Evolutionary conservation across 2,329 filamentous ascomycete species (phyloP).

Genomic region (Aspergillus pseudotamarii): DNA sequence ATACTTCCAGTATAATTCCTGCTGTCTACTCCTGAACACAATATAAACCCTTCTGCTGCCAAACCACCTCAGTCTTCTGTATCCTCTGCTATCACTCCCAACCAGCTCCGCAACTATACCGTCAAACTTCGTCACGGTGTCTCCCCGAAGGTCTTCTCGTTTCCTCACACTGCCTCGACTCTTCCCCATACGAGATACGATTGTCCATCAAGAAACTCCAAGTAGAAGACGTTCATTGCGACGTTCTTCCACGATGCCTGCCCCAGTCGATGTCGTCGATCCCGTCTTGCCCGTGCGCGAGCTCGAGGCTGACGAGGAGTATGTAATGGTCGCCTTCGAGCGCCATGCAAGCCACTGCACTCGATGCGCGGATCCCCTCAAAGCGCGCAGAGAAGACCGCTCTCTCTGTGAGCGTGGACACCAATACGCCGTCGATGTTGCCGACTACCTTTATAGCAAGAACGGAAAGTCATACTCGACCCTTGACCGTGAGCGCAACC

Average conservation of each 20-base stretch:
- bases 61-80: conserved; percentile 4
- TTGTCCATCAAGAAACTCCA: conserved; percentile 20
- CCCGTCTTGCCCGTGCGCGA: conserved; percentile 36
- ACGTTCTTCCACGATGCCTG: conserved; percentile 36
- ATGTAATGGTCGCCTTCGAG: conserved; percentile 41
- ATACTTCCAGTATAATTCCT: not conserved
- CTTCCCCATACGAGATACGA: conserved; percentile 21
- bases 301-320: conserved; percentile 38
- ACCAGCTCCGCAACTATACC: not conserved
- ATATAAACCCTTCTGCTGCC: not conserved
- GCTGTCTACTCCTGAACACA: not conserved
- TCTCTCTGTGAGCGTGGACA: conserved; percentile 41
- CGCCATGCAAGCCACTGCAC: conserved; percentile 40
- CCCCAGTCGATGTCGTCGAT: conserved; percentile 27
- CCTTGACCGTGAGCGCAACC: conserved; percentile 44
- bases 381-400: conserved; percentile 25
- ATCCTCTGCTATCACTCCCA: not conserved
- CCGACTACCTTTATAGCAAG: conserved; percentile 40
- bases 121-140: conserved; percentile 32
- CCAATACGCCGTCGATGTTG: conserved; percentile 36
- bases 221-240: conserved; percentile 23
- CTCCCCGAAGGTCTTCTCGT: conserved; percentile 29
- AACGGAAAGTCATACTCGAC: conserved; percentile 44
- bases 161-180: conserved; percentile 23
- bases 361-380: conserved; percentile 34